Conservation (phyloP, 768 basidiomycete species). For the Lentinula guzmanii region DNA sequence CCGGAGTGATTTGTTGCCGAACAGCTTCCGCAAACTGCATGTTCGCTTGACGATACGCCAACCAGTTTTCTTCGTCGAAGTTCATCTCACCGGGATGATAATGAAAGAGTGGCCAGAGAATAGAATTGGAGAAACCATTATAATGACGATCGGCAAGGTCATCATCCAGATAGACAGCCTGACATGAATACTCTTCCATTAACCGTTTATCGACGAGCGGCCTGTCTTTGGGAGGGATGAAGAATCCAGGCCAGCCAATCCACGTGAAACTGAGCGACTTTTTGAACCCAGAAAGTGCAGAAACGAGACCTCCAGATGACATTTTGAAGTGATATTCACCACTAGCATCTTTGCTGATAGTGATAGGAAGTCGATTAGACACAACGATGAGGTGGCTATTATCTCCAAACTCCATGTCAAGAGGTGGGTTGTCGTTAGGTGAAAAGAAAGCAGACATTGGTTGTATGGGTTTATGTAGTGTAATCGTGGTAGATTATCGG, state of each 20-base stretch:
- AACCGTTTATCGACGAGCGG: constrained; percentile 86
- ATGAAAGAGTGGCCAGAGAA: constrained; percentile 99
- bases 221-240: constrained; percentile 92
- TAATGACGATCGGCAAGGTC: constrained; percentile 98
- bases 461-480: constrained; percentile 18
- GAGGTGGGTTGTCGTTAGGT: constrained; percentile 19
- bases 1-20: constrained; percentile 67
- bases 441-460: constrained; percentile 20
- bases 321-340: constrained; percentile 99
- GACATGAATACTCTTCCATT: constrained; percentile 92
- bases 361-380: constrained; percentile 91
- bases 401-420: constrained; percentile 40
- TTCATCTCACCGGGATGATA: constrained; percentile 99
- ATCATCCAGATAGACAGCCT: constrained; percentile 96
- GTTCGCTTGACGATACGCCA: constrained; percentile 95
- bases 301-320: constrained; percentile 97
- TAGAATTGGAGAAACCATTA: constrained; percentile 98
- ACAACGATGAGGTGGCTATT: constrained; percentile 83
- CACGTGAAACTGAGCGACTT: constrained; percentile 97
- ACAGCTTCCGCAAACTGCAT: constrained; percentile 91
- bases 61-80: constrained; percentile 98
- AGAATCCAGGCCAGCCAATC: constrained; percentile 95
- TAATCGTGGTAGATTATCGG: background rate
- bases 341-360: constrained; percentile 86
- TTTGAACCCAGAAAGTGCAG: constrained; percentile 95